Conservation (phyloP, 306 rosid species). For the Cucurbita pepo region DNA sequence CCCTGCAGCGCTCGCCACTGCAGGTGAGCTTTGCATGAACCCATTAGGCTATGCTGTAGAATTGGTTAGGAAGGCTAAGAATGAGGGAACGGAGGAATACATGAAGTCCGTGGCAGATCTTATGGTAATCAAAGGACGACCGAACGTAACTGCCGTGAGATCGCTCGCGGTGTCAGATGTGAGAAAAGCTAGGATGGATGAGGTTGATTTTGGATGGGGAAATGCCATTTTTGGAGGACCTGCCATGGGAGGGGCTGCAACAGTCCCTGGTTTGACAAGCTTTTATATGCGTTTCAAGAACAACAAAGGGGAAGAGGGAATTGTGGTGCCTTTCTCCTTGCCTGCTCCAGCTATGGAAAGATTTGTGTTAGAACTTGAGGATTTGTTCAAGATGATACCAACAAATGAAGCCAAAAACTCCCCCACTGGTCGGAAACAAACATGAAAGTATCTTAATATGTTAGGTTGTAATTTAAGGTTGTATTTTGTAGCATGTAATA, state of each 20-base stretch:
- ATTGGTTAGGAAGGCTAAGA: constrained; percentile 17
- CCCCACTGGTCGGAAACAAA: too few relatives aligned
- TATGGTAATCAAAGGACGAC: constrained; percentile 15
- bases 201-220: constrained; percentile 45
- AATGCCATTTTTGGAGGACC: constrained; percentile 7
- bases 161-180: constrained; percentile 14
- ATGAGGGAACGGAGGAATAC: constrained; percentile 15
- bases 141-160: neutral
- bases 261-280: neutral
- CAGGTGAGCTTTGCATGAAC: neutral
- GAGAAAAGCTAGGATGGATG: neutral
- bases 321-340: constrained; percentile 18
- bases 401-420: too few relatives aligned
- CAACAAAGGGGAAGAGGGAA: constrained; percentile 22
- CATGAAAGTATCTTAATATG: too few relatives aligned
- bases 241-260: constrained; percentile 5
- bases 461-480: too few relatives aligned
- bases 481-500: too few relatives aligned
- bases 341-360: constrained; percentile 21
- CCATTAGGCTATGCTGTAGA: constrained; percentile 12
- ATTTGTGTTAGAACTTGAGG: constrained; percentile 13
- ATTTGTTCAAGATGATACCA: neutral
- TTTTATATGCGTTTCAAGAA: neutral
- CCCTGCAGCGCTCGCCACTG: neutral
- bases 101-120: constrained; percentile 25